Evolutionary conservation across 2,329 filamentous ascomycete genomes (phyloP).

Genomic region (Exserohilum turcica): DNA sequence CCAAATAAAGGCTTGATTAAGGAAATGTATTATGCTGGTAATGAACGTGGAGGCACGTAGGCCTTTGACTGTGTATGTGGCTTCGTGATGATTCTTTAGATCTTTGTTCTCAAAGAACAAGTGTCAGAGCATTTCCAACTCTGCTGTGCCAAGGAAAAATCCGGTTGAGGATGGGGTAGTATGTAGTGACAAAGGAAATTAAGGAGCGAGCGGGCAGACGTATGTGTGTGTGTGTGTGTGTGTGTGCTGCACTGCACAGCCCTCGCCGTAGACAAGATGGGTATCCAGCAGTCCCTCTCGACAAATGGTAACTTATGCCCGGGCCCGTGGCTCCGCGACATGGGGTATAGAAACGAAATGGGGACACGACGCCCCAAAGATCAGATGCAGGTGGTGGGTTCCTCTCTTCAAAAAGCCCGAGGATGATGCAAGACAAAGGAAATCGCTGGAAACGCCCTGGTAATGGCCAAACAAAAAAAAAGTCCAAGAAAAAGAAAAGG

Average conservation of each 20-base stretch:
- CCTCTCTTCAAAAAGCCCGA: conserved; percentile 31
- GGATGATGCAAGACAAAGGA: conserved; percentile 35
- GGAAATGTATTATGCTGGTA: conserved; percentile 26
- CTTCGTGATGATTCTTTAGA: conserved; percentile 43
- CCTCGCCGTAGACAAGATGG: conserved; percentile 33
- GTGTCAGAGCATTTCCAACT: conserved; percentile 38
- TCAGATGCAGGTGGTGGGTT: conserved; percentile 23
- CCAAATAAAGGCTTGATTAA: conserved; percentile 20
- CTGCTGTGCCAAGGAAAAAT: conserved; percentile 36
- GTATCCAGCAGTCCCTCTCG: conserved; percentile 37
- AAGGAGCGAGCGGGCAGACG: conserved; percentile 36
- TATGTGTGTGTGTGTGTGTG: conserved; percentile 23
- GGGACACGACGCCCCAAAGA: conserved; percentile 26
- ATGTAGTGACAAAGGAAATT: conserved; percentile 45
- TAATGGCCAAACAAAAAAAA: conserved; percentile 21
- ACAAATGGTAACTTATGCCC: conserved; percentile 32
- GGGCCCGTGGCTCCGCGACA: conserved; percentile 25
- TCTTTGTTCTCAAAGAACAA: conserved; percentile 30
- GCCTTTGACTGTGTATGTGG: conserved; percentile 36
- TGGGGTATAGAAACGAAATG: conserved; percentile 42
- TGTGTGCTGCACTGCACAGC: no score
- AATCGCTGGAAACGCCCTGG: conserved; percentile 47
- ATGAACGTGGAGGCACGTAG: conserved; percentile 37
- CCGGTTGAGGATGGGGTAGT: conserved; percentile 39
- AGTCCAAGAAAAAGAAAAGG: conserved; percentile 16